Evolutionary conservation across 2,329 filamentous ascomycete species (phyloP).

Genomic region (Stagonosporopsis cucurbitacearum): DNA sequence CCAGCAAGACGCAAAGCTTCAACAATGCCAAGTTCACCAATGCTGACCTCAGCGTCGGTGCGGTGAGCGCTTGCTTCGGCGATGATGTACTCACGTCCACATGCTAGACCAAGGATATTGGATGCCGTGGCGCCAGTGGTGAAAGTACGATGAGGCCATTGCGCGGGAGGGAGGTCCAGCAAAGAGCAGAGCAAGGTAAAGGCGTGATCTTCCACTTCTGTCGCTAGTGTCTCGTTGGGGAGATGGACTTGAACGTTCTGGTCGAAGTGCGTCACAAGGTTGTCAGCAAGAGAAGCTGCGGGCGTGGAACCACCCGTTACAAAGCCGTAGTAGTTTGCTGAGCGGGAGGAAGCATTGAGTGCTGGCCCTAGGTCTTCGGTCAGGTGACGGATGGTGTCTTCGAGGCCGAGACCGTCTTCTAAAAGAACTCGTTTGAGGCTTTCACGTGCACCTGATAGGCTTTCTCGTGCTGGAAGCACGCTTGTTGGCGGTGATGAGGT

Average conservation of each 20-base stretch:
- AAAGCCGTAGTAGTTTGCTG: constrained; percentile 74
- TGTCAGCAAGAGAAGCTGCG: constrained; percentile 80
- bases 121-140: constrained; percentile 75
- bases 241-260: constrained; percentile 87
- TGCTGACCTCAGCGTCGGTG: constrained; percentile 44
- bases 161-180: constrained; percentile 62
- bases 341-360: constrained; percentile 68
- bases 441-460: constrained; percentile 40
- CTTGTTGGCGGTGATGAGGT: constrained; percentile 22
- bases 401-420: constrained; percentile 52
- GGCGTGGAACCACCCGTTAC: constrained; percentile 83
- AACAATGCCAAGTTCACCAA: constrained; percentile 74
- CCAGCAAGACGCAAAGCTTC: constrained; percentile 69
- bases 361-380: constrained; percentile 58
- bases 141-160: constrained; percentile 78
- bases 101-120: constrained; percentile 70
- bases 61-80: constrained; percentile 51
- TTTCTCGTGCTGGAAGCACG: constrained; percentile 46
- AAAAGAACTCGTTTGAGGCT: constrained; percentile 50
- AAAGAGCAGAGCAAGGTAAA: constrained; percentile 73
- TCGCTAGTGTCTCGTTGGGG: constrained; percentile 75
- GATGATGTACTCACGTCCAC: constrained; percentile 73
- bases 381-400: constrained; percentile 53
- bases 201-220: constrained; percentile 76
- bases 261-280: constrained; percentile 79